Evolutionary conservation across 768 basidiomycete genomes (phyloP).

Genomic region (Rhizopogon vinicolor): DNA sequence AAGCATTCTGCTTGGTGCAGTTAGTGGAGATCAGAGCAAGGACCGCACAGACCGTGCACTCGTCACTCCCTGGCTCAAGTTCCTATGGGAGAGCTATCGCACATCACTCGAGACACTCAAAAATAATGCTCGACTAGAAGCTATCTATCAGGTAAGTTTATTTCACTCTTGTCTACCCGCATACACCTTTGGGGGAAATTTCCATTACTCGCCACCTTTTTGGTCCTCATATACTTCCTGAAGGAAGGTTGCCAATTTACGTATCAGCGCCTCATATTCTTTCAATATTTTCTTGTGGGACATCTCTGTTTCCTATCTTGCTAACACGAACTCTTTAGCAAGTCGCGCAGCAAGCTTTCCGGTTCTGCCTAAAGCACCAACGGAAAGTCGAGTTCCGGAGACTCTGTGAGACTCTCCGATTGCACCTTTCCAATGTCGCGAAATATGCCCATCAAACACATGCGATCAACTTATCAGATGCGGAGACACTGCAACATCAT

Average conservation of each 20-base stretch:
- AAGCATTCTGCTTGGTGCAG: constrained; percentile 85
- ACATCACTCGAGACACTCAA: constrained; percentile 94
- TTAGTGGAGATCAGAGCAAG: constrained; percentile 86
- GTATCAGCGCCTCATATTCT: background rate
- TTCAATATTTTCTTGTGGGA: background rate
- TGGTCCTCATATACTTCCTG: background rate
- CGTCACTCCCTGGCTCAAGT: constrained; percentile 96
- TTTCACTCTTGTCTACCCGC: background rate
- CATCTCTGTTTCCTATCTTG: too few relatives aligned
- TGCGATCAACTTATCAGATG: constrained; percentile 91
- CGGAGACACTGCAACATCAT: constrained; percentile 92
- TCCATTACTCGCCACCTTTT: background rate
- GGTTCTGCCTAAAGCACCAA: constrained; percentile 90
- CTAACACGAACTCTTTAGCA: constrained; percentile 41
- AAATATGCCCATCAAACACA: constrained; percentile 94
- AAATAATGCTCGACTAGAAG: constrained; percentile 89
- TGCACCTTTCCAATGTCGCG: constrained; percentile 90
- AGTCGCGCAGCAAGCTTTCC: constrained; percentile 96
- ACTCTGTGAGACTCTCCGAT: constrained; percentile 91
- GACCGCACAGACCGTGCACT: constrained; percentile 93
- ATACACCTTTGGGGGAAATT: background rate
- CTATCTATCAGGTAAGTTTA: constrained; percentile 81
- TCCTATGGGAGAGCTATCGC: constrained; percentile 98
- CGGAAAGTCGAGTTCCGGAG: constrained; percentile 97
- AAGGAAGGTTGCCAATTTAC: background rate